phyloP scores from a whole-genome alignment of 2,329 filamentous ascomycete species.

The Cordyceps farinosa region DNA sequence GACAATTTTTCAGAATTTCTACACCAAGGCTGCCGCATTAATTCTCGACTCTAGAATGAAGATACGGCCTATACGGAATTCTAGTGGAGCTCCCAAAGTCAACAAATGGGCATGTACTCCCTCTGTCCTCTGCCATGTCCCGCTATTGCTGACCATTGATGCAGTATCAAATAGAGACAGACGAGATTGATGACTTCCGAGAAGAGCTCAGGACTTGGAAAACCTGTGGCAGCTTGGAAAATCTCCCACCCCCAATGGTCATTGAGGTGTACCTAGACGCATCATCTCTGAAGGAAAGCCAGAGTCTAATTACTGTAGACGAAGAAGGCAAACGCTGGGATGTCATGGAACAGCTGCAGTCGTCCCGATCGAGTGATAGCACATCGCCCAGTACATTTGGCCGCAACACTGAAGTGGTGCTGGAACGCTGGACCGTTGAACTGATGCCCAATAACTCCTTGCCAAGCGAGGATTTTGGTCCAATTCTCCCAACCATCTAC shows the following conservation, averaged over 20 bases:
- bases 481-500: constrained; percentile 78
- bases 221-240: constrained; percentile 69
- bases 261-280: constrained; percentile 89
- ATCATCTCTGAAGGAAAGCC: constrained; percentile 72
- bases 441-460: constrained; percentile 55
- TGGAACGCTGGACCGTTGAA: constrained; percentile 89
- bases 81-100: constrained; percentile 52
- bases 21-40: constrained; percentile 79
- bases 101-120: constrained; percentile 76
- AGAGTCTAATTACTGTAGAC: constrained; percentile 83
- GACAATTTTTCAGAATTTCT: constrained; percentile 68
- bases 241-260: constrained; percentile 75
- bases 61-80: constrained; percentile 50
- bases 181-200: constrained; percentile 84
- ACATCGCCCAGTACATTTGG: constrained; percentile 38
- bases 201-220: constrained; percentile 83
- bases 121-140: not conserved
- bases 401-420: constrained; percentile 67
- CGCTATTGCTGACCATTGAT: constrained; percentile 19
- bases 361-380: constrained; percentile 52
- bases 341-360: constrained; percentile 76
- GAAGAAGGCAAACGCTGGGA: constrained; percentile 91
- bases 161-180: constrained; percentile 92
- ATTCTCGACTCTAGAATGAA: constrained; percentile 78
- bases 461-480: constrained; percentile 56